A percentile compares a stretch with the other conserved stretches of the same genome.
Conservation (phyloP, 1,139 yeast species). For the Sugiyamaella pinicola region DNA sequence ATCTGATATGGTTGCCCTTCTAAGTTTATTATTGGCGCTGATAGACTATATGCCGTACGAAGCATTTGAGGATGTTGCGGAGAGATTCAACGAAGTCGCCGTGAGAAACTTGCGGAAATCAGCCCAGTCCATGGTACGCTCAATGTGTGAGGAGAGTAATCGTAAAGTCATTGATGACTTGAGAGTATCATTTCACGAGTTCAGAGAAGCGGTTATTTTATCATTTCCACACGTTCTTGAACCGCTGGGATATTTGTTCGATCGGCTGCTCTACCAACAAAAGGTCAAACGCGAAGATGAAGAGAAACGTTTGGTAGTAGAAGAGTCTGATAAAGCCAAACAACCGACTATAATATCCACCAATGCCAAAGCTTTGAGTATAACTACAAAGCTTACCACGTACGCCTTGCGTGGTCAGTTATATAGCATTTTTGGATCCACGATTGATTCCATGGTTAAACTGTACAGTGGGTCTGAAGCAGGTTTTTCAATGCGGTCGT, state of each 20-base stretch:
- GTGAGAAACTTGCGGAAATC: conserved; percentile 23
- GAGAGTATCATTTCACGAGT: conserved; percentile 29
- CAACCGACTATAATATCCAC: neutral
- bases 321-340: neutral
- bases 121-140: conserved; percentile 28
- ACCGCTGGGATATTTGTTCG: conserved; percentile 34
- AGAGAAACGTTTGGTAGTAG: neutral
- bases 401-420: conserved; percentile 44
- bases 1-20: conserved; percentile 31
- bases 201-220: conserved; percentile 26
- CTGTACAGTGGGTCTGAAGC: conserved; percentile 72
- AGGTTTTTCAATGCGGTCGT: conserved; percentile 85
- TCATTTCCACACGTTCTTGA: conserved; percentile 34
- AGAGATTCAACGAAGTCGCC: conserved; percentile 19
- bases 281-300: neutral
- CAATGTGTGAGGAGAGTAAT: conserved; percentile 24
- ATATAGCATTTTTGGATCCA: conserved; percentile 17
- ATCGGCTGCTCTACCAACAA: conserved; percentile 30
- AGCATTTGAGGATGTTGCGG: conserved; percentile 21
- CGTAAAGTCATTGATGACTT: conserved; percentile 24
- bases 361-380: neutral
- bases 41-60: conserved; percentile 27
- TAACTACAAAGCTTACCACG: conserved; percentile 29
- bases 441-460: conserved; percentile 43
- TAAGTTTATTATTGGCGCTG: conserved; percentile 35